phyloP scores from a whole-genome alignment of 2,329 filamentous ascomycete species.

The Aureobasidium sp. region DNA sequence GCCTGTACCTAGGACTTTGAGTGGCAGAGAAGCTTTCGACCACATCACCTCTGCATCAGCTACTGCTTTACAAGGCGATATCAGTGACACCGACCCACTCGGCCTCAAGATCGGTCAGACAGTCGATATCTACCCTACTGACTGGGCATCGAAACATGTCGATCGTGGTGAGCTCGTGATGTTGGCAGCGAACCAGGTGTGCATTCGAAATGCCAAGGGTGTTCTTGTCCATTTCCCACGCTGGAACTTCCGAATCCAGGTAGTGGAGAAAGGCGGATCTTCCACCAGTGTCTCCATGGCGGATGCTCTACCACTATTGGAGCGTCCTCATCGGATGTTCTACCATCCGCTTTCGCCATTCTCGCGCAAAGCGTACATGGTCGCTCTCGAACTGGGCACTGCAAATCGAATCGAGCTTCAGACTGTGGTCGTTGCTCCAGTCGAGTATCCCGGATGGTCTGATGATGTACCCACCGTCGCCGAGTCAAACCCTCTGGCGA shows the following conservation, averaged over 20 bases:
- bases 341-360: background rate
- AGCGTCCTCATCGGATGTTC: background rate
- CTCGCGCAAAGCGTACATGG: constrained; percentile 5
- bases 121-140: constrained; percentile 56
- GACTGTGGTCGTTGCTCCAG: constrained; percentile 3
- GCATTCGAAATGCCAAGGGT: constrained; percentile 44
- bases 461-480: background rate
- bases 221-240: constrained; percentile 55
- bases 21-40: constrained; percentile 49
- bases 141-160: constrained; percentile 52
- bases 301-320: background rate
- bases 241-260: constrained; percentile 48
- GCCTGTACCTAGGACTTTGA: constrained; percentile 39
- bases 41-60: constrained; percentile 42
- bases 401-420: constrained; percentile 3
- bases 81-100: constrained; percentile 41
- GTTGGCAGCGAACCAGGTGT: constrained; percentile 49
- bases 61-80: background rate
- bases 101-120: constrained; percentile 46
- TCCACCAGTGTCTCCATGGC: background rate
- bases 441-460: constrained; percentile 12
- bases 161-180: constrained; percentile 52
- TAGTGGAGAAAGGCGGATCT: background rate
- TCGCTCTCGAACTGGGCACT: background rate
- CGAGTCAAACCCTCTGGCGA: constrained; percentile 5